Percentiles rank a stretch among this genome's conserved stretches.
Conservation (phyloP, 108 stramenopile genomes). For the Pseudonitzschia multistriata region DNA sequence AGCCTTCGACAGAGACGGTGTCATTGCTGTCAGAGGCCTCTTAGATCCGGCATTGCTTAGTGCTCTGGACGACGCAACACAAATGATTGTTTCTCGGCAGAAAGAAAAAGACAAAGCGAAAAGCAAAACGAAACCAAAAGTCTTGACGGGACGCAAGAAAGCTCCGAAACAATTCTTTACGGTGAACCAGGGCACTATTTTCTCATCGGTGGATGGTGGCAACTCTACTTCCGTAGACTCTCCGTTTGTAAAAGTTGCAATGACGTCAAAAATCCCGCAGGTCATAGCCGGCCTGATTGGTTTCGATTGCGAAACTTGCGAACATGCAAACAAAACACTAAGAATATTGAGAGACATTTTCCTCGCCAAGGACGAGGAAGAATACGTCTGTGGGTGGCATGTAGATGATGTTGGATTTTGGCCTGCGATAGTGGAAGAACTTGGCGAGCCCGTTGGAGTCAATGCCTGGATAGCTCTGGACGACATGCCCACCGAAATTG, state of each 20-base stretch:
- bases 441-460: constrained; percentile 40
- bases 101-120: constrained; percentile 15
- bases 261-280: constrained; percentile 36
- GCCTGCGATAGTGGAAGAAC: constrained; percentile 60
- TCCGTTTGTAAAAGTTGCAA: constrained; percentile 38
- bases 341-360: constrained; percentile 57
- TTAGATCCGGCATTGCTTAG: constrained; percentile 29
- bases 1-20: constrained; percentile 52
- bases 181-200: constrained; percentile 56
- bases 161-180: constrained; percentile 56
- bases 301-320: constrained; percentile 2
- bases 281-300: constrained; percentile 19
- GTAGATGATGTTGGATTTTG: constrained; percentile 84
- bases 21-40: constrained; percentile 60
- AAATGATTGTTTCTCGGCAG: constrained; percentile 22
- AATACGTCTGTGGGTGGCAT: constrained; percentile 81
- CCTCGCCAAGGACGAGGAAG: constrained; percentile 68
- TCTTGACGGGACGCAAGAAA: constrained; percentile 14
- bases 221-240: constrained; percentile 1
- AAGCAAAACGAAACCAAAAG: constrained; percentile 6
- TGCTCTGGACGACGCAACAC: constrained; percentile 32
- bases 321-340: constrained; percentile 17
- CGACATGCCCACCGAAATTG: constrained; percentile 58
- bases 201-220: constrained; percentile 25
- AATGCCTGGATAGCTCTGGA: constrained; percentile 83